A percentile compares a stretch with the other conserved stretches of the same genome.
These are phyloP conservation scores for Crotalaria pallida DNA, from an alignment of 306 rosid genomes.

Conservation along the genomic window DNA sequence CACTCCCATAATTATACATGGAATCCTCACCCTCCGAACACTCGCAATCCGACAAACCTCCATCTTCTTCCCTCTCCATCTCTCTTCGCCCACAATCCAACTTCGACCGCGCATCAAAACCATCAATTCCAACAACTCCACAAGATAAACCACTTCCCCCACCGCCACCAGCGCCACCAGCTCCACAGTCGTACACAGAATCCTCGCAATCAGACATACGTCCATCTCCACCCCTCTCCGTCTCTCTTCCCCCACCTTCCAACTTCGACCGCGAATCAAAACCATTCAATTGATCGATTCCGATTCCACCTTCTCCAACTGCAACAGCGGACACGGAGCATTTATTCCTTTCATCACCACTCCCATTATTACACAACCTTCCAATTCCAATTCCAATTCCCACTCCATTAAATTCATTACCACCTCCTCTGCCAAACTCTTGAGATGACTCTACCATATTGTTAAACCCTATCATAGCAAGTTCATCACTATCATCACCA, in stretches of 20 bases:
- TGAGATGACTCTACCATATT: neutral
- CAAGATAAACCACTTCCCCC: conserved; percentile 22
- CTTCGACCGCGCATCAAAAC: conserved; percentile 4
- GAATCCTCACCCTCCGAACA: conserved; percentile 78
- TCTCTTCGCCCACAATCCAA: conserved; percentile 21
- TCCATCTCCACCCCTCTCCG: conserved; percentile 37
- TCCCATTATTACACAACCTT: neutral
- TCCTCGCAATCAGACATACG: conserved; percentile 39
- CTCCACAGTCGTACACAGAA: conserved; percentile 51
- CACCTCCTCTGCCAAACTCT: neutral
- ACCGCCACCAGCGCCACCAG: conserved; percentile 29
- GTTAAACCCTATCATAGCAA: conserved; percentile 18
- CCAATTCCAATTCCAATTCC: neutral
- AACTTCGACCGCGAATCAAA: neutral
- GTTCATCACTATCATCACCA: conserved; percentile 49
- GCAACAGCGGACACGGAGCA: neutral
- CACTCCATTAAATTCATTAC: neutral
- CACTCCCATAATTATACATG: conserved; percentile 46
- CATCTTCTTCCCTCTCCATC: conserved; percentile 38
- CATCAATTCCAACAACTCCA: conserved; percentile 16
- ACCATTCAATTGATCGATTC: conserved; percentile 14
- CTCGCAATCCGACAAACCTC: conserved; percentile 33
- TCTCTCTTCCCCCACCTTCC: conserved; percentile 21
- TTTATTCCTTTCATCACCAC: neutral
- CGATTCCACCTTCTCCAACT: conserved; percentile 23